Percentiles rank a stretch among this genome's conserved stretches.
phyloP scores from a whole-genome alignment of 2,329 filamentous ascomycete genomes.

The Hymenotorrendiella dingleyae region DNA sequence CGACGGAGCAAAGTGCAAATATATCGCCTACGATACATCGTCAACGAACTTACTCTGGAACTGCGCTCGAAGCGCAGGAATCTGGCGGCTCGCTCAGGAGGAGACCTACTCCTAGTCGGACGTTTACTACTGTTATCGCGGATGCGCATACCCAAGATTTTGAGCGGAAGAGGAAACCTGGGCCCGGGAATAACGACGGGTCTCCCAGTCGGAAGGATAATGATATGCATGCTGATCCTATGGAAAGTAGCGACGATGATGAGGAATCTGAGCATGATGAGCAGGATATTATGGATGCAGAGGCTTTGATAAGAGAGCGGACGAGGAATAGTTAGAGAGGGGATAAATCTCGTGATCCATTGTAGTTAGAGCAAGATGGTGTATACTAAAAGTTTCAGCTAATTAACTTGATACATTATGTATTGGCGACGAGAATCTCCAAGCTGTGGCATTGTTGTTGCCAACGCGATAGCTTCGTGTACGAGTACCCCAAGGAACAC shows the following conservation, averaged over 20 bases:
- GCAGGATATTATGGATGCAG: slow-evolving; percentile 21
- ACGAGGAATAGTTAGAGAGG: background rate
- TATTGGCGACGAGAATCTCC: too few relatives aligned
- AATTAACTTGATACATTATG: too few relatives aligned
- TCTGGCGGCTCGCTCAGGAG: slow-evolving; percentile 8
- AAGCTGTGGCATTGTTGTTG: too few relatives aligned
- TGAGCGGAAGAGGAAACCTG: slow-evolving; percentile 61
- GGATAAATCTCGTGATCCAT: too few relatives aligned
- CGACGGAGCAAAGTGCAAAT: slow-evolving; percentile 9
- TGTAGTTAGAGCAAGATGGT: too few relatives aligned
- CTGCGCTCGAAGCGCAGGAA: slow-evolving; percentile 21
- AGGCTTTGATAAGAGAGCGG: slow-evolving; percentile 15
- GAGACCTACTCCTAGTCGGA: slow-evolving; percentile 15
- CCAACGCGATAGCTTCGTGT: too few relatives aligned
- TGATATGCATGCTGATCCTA: slow-evolving; percentile 10
- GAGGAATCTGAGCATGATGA: slow-evolving; percentile 20
- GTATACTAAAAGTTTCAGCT: too few relatives aligned
- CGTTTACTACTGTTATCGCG: slow-evolving; percentile 63
- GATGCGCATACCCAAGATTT: slow-evolving; percentile 89
- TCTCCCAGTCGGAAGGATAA: slow-evolving; percentile 5
- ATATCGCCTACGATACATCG: slow-evolving; percentile 13
- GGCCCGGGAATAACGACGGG: slow-evolving; percentile 11
- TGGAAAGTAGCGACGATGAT: slow-evolving; percentile 16
- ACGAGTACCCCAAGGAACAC: too few relatives aligned
- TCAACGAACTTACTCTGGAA: slow-evolving; percentile 15